Conservation (phyloP, 768 basidiomycete species). For the Leccinum olivaceopallidum region DNA sequence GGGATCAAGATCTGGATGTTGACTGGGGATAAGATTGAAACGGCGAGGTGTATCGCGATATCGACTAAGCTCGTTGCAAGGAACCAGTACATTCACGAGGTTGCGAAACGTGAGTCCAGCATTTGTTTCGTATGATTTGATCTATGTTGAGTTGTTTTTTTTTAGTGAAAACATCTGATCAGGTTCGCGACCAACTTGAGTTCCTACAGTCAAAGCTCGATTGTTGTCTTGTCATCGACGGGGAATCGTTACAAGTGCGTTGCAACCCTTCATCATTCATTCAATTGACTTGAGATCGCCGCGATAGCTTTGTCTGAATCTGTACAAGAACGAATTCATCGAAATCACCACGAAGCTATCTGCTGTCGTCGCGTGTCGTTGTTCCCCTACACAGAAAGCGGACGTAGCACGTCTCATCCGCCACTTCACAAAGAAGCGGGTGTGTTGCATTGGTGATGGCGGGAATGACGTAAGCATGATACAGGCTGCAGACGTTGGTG, state of each 20-base stretch:
- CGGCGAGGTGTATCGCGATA: constrained; percentile 96
- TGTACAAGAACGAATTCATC: constrained; percentile 93
- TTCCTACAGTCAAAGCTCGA: constrained; percentile 94
- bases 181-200: constrained; percentile 85
- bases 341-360: constrained; percentile 95
- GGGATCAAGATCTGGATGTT: constrained; percentile 99
- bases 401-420: constrained; percentile 95
- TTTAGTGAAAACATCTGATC: constrained; percentile 80
- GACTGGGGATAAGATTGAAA: constrained; percentile 99
- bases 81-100: constrained; percentile 97
- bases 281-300: background rate
- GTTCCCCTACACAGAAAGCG: constrained; percentile 98
- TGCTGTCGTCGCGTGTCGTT: constrained; percentile 95
- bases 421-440: constrained; percentile 86
- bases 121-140: background rate
- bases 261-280: background rate
- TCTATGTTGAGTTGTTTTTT: constrained; percentile 8
- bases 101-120: constrained; percentile 71
- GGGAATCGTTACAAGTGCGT: constrained; percentile 88
- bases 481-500: constrained; percentile 97
- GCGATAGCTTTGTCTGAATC: constrained; percentile 78
- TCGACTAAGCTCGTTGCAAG: constrained; percentile 95
- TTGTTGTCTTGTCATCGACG: constrained; percentile 98
- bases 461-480: constrained; percentile 99
- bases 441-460: constrained; percentile 98